These are phyloP conservation scores for Batrachochytrium dendrobatidis DNA, from an alignment of 371 early-diverging fungal species.

Conservation along the genomic window DNA sequence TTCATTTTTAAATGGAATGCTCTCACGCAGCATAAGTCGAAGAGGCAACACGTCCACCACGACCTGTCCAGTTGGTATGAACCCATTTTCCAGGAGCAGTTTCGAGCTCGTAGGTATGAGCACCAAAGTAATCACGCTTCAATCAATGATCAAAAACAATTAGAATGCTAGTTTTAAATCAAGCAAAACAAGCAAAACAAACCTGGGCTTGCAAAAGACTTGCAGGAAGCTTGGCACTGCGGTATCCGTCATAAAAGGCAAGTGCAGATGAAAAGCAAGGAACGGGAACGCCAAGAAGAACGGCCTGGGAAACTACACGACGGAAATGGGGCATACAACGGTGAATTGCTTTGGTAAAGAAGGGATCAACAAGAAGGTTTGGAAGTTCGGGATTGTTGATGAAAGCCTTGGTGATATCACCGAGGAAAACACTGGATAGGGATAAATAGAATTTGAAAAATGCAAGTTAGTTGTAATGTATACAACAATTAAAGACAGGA, in stretches of 20 bases:
- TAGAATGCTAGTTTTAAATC: not conserved
- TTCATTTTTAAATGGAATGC: no score
- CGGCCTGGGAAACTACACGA: conserved; percentile 75
- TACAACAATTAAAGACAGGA: not conserved
- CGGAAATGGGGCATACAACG: conserved; percentile 84
- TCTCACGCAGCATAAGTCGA: conserved; percentile 43
- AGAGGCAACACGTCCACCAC: conserved; percentile 45
- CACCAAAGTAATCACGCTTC: conserved; percentile 98
- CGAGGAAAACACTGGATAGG: conserved; percentile 70
- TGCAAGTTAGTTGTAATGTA: not conserved
- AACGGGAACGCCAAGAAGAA: conserved; percentile 80
- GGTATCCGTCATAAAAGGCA: conserved; percentile 94
- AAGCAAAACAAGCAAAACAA: not conserved
- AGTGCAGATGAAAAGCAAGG: conserved; percentile 90
- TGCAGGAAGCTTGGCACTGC: conserved; percentile 82
- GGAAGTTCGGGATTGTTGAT: conserved; percentile 75
- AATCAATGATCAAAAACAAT: conserved; percentile 21
- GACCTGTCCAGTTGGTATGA: conserved; percentile 92
- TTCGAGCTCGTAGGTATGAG: conserved; percentile 88
- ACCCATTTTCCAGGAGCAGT: conserved; percentile 67
- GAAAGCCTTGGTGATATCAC: conserved; percentile 93
- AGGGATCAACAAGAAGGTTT: conserved; percentile 86
- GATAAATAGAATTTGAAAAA: not conserved
- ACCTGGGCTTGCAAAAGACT: conserved; percentile 84
- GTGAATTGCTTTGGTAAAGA: conserved; percentile 86